Base-by-base conservation (phyloP, 2,329 filamentous ascomycete genomes). In the Teratosphaeria zuluensis region DNA sequence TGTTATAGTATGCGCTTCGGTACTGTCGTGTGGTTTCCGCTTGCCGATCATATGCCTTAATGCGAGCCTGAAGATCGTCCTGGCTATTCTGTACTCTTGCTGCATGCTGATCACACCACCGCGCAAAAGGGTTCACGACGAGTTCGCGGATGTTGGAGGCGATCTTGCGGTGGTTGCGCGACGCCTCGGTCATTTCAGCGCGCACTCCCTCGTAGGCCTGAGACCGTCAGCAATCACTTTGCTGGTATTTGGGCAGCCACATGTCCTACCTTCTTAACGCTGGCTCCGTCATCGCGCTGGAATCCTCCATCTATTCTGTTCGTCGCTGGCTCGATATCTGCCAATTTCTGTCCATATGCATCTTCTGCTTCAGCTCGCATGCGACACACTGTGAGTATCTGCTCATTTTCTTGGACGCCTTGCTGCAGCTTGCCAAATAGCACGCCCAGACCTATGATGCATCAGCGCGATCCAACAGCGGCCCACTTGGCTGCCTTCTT, bases 331-430 rank as follows among this genome's bases (percentile, higher is more conserved):
- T 87, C 84, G 69, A 99, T 97, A 48, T 92, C 89, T 62, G 81
- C 83, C 56, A 99, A 80, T 66, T 85, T 86, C 72, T 85, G 82
- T 51, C 90, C 89, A 74, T 99, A 99, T 21, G 85, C 72, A 62
- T 97, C 94, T 74, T 99, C 94, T 56, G 94, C 92, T 72, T 97
- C 94, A 66, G 94, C 92, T 76, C 94, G 90, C 86, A 97, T 83
- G 61, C 89, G 89, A 64, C 94, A 91, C 70, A 99, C 85, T 42
- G 88, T 94, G 64, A 99, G 79, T 61, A 99, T 81, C 76, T 99
- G 94, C 69, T 92, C 89, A 75, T 99, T 95, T 76, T 99, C 94
- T 67, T 92, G 83, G 60, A 95, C 88, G 62, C 94, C 94, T 75
- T 99, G 94, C 75, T 97, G 92, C 58, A 99, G 86, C 80, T 99